Conservation (phyloP, 768 basidiomycete genomes). For the Termitomyces sp. region DNA sequence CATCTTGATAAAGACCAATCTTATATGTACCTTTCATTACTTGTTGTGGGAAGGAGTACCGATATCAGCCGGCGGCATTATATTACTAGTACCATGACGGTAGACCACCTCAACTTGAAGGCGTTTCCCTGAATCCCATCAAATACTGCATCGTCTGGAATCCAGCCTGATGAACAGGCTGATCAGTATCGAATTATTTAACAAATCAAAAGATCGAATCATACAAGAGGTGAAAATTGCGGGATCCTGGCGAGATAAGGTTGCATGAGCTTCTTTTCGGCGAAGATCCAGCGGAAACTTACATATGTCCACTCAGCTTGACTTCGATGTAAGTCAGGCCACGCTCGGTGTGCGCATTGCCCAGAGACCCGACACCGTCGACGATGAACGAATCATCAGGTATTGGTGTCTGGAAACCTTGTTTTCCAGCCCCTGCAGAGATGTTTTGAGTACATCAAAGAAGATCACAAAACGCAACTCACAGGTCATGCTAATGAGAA, state of each 20-base stretch:
- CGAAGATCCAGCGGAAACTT: neutral
- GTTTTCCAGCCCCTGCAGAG: neutral
- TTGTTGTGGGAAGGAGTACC: neutral
- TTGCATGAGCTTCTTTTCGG: neutral
- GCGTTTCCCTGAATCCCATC: neutral
- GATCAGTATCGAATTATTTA: neutral
- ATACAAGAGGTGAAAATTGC: neutral
- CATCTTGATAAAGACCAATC: neutral
- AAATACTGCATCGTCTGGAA: neutral
- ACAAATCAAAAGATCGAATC: neutral
- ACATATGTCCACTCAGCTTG: neutral
- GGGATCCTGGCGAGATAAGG: neutral
- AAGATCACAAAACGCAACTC: neutral
- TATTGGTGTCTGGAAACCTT: neutral
- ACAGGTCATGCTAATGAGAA: neutral
- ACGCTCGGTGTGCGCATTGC: neutral
- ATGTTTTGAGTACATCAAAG: neutral
- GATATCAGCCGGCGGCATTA: neutral
- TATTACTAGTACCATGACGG: neutral
- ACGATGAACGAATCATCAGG: neutral
- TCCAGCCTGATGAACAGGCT: neutral
- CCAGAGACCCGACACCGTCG: neutral
- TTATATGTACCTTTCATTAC: neutral
- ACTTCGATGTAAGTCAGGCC: neutral
- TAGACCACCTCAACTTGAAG: neutral